phyloP scores from a whole-genome alignment of 768 basidiomycete species.

The Hericium rajendrae region DNA sequence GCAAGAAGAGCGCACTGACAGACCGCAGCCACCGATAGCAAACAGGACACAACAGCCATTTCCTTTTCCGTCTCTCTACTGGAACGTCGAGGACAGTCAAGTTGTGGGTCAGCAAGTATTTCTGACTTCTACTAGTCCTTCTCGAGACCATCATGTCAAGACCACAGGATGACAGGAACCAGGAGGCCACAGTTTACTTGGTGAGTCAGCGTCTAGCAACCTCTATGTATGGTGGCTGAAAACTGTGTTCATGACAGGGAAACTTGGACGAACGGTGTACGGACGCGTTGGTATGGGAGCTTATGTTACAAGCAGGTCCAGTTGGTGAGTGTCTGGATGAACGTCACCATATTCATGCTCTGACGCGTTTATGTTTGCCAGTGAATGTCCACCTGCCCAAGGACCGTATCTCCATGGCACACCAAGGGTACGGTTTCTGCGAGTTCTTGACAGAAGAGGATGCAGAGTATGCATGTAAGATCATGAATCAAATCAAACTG shows the following conservation, averaged over 20 bases:
- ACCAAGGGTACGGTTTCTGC: slow-evolving; percentile 99
- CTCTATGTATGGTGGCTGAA: neutral
- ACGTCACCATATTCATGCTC: neutral
- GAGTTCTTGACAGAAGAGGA: slow-evolving; percentile 99
- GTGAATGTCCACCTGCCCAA: slow-evolving; percentile 98
- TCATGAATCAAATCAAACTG: slow-evolving; percentile 99
- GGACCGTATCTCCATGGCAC: slow-evolving; percentile 95
- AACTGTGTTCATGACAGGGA: slow-evolving; percentile 41
- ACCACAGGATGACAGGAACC: slow-evolving; percentile 47
- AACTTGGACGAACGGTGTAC: slow-evolving; percentile 94
- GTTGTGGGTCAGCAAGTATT: too few relatives aligned
- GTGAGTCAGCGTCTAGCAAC: slow-evolving; percentile 18
- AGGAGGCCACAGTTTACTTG: slow-evolving; percentile 54
- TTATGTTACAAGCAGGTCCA: slow-evolving; percentile 99
- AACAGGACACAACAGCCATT: neutral
- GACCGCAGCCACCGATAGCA: neutral
- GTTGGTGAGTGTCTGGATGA: slow-evolving; percentile 54
- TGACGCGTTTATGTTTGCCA: slow-evolving; percentile 19
- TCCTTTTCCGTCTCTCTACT: neutral
- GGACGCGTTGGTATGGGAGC: slow-evolving; percentile 93
- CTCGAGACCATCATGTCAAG: slow-evolving; percentile 23
- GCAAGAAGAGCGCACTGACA: neutral
- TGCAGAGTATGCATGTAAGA: slow-evolving; percentile 99
- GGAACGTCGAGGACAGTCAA: neutral
- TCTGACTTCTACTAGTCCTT: neutral